phyloP scores from a whole-genome alignment of 371 early-diverging fungal genomes.

The Circinella minor region DNA sequence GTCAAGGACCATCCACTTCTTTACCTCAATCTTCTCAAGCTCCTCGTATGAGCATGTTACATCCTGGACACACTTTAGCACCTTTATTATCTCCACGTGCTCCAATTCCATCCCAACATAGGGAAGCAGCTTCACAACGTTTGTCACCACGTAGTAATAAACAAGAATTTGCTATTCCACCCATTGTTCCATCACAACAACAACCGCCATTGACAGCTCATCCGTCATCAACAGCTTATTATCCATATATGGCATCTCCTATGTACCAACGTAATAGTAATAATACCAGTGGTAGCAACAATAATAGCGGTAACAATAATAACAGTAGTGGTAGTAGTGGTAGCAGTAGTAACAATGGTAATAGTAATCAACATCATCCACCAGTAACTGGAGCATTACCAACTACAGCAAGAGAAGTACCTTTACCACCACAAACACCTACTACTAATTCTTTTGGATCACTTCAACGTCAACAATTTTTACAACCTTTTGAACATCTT shows the following conservation, averaged over 20 bases:
- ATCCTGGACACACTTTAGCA: constrained; percentile 34
- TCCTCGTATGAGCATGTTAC: constrained; percentile 21
- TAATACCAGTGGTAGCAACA: neutral
- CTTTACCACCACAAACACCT: constrained; percentile 21
- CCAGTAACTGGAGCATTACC: constrained; percentile 6
- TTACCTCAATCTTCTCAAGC: constrained; percentile 4
- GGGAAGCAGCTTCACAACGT: constrained; percentile 12
- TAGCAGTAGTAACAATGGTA: neutral
- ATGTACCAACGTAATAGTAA: constrained; percentile 8
- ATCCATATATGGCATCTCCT: constrained; percentile 16
- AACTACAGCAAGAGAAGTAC: constrained; percentile 26
- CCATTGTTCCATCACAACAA: constrained; percentile 56
- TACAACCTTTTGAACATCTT: constrained; percentile 63
- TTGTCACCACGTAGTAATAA: constrained; percentile 22
- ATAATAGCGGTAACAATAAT: neutral
- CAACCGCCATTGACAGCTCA: constrained; percentile 40
- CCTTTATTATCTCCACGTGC: constrained; percentile 38
- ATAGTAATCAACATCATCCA: neutral
- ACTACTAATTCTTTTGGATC: constrained; percentile 31
- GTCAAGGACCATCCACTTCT: neutral
- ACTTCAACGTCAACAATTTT: constrained; percentile 50
- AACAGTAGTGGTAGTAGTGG: neutral
- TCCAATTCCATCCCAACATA: constrained; percentile 17
- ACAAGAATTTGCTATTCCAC: constrained; percentile 52
- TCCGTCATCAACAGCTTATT: constrained; percentile 6